Base-by-base conservation (phyloP, 2,329 filamentous ascomycete species). In the Cladorrhinum sp. region DNA sequence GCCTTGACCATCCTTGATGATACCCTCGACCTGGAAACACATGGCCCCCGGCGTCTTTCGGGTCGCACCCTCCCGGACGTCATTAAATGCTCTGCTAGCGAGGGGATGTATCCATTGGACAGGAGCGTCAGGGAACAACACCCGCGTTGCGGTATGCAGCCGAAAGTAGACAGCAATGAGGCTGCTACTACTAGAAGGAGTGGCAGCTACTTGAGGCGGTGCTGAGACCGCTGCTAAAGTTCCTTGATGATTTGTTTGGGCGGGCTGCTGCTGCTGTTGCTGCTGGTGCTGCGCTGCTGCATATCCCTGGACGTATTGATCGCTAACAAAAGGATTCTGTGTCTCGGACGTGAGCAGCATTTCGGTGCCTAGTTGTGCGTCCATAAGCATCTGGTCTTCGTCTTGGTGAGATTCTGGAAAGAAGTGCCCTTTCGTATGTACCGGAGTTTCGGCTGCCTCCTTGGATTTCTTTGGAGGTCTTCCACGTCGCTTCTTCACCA, bases 61-160 rank as follows among this genome's bases (percentile, higher is more conserved):
- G 45, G 78, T 78, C 2, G 88, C 86, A 20, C 85, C 73, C n/a
- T 80, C 78, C n/a, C 83, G 80, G 41, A 93, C 72, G 67, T 90
- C 87, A 8, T 79, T 76, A 4, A 45, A 92, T 71, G 1, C 85
- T 85, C 3, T 80, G 78, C 1, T 79, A 76, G 0, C 76, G 52
- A 93, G 73, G 13, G 86, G 87, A 32, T 81, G 84, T 48, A 91
- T 82, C 88, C 89, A 93, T 41, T 88, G 76, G 67, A 71, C 72
- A 66, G 71, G 73, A 61, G 70, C 79, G 62, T 77, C 71, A 5
- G 79, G 75, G 32, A 87, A 77, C 12, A 63, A 57, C 16, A 56
- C 55, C 3, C 78, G 80, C 2, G 87, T 90, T n/a, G 81, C 78
- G 0, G 84, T 81, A 65, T 89, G 83, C 4, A 91, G 79, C n/a